Evolutionary conservation across 805 yeast genomes (phyloP), one percentile per base, ranked within the genome.

Genomic region (Candida odintsovae): DNA sequence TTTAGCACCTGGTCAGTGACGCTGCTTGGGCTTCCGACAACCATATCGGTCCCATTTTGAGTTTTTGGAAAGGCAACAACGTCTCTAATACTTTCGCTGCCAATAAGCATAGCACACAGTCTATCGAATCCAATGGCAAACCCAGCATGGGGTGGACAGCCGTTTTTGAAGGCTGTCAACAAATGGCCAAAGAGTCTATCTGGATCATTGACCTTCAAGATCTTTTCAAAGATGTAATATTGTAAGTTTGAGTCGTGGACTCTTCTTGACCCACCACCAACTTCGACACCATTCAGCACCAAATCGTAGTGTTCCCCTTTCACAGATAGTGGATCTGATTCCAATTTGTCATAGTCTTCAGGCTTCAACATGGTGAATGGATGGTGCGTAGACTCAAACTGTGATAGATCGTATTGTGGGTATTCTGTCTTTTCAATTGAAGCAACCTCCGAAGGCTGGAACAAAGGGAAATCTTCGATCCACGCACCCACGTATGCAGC

Each of bases 81-180:
- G 60, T 94, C 97, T 53, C 97, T 70, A 29, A 94, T 90, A 51
- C 88, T 86, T 5, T 71, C 59, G 18, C 83, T 72, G 0, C 89
- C 94, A n/a, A 83, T 65, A 28, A 92, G 62, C 92, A 92, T 89
- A 0, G 99, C 94, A 57, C 95, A 82, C 72, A 94, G 70, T 51
- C 99, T 71, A 63, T 94, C 99, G 55, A 94, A 86, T 0, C 99
- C 99, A 31, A 94, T 72, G 0, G 99, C 99, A 35, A 94, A 71
- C 0, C 99, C 99, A 2, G 97, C 97, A 67, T 94, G 99, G 1
- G 99, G 99, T 1, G 99, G 99, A 59, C 98, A 89, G 1, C 99
- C 99, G 68, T 86, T 79, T 21, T 78, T 78, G 46, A 94, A 77
- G 0, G 97, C 97, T 37, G 73, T 70, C 28, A 94, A 70, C 37